Percentiles rank a stretch among this genome's conserved stretches.
These are phyloP conservation scores for Meyerozyma guilliermondii DNA, from an alignment of 1,139 yeast species.

Conservation along the genomic window DNA sequence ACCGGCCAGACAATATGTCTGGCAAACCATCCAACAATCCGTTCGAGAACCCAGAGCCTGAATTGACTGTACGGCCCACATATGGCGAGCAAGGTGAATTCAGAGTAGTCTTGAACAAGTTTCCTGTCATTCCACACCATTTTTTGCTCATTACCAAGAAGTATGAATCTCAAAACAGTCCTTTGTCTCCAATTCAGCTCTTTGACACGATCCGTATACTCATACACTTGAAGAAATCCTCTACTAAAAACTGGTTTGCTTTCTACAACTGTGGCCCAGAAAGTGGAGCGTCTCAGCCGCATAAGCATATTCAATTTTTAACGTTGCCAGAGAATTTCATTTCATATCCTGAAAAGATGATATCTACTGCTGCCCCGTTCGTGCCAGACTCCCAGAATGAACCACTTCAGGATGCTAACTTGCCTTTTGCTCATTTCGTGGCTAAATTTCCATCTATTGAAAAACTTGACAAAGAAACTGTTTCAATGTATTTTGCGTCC, in stretches of 20 bases:
- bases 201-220: conserved; percentile 53
- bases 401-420: conserved; percentile 55
- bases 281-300: conserved; percentile 92
- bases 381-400: conserved; percentile 49
- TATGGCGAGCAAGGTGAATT: conserved; percentile 47
- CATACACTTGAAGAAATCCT: conserved; percentile 15
- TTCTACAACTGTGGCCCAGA: conserved; percentile 85
- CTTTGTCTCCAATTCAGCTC: conserved; percentile 67
- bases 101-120: conserved; percentile 74
- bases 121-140: conserved; percentile 77
- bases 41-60: conserved; percentile 75
- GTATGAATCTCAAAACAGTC: conserved; percentile 65
- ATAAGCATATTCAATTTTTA: conserved; percentile 86
- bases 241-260: conserved; percentile 47
- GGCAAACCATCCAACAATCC: conserved; percentile 52
- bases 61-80: conserved; percentile 54
- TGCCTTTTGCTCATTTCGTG: conserved; percentile 82
- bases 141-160: conserved; percentile 71
- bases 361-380: conserved; percentile 42
- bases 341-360: conserved; percentile 57
- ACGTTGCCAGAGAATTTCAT: conserved; percentile 55
- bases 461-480: conserved; percentile 44
- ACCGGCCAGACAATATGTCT: conserved; percentile 47
- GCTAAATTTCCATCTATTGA: conserved; percentile 52
- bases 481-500: conserved; percentile 63